Evolutionary conservation across 768 basidiomycete genomes (phyloP).

Genomic region (Podaxis pistillaris): DNA sequence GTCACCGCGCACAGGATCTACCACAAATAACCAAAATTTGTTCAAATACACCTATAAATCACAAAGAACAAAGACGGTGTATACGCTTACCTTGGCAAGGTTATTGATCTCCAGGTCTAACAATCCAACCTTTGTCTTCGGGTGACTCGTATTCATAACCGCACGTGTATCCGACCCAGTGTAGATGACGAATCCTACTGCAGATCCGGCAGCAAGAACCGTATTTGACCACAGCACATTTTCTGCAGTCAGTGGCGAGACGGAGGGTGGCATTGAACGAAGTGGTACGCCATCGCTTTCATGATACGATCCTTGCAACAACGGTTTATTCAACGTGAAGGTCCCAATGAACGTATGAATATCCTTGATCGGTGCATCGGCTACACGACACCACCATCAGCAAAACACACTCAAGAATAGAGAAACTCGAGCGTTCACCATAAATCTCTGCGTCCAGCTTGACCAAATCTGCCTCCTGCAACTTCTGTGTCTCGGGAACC

Average conservation of each 20-base stretch:
- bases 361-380: slow-evolving; percentile 95
- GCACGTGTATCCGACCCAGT: slow-evolving; percentile 95
- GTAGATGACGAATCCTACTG: slow-evolving; percentile 90
- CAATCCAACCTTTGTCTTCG: slow-evolving; percentile 90
- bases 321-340: slow-evolving; percentile 67
- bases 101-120: slow-evolving; percentile 94
- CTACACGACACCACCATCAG: slow-evolving; percentile 35
- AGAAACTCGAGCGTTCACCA: slow-evolving; percentile 43
- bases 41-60: not conserved
- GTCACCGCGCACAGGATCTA: slow-evolving; percentile 95
- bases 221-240: slow-evolving; percentile 98
- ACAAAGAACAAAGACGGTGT: not conserved
- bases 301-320: slow-evolving; percentile 21
- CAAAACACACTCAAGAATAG: not conserved
- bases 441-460: slow-evolving; percentile 89
- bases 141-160: slow-evolving; percentile 98
- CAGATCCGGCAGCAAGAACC: slow-evolving; percentile 92
- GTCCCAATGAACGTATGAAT: slow-evolving; percentile 96
- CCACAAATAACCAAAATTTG: not conserved
- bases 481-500: slow-evolving; percentile 77
- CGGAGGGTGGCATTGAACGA: slow-evolving; percentile 45
- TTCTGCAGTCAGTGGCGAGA: slow-evolving; percentile 90
- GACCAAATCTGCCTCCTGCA: slow-evolving; percentile 49
- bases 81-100: slow-evolving; percentile 85
- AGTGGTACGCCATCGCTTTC: slow-evolving; percentile 35